These are phyloP conservation scores for Syzygium syzygioides DNA, from an alignment of 441 rosid species.

Conservation along the genomic window DNA sequence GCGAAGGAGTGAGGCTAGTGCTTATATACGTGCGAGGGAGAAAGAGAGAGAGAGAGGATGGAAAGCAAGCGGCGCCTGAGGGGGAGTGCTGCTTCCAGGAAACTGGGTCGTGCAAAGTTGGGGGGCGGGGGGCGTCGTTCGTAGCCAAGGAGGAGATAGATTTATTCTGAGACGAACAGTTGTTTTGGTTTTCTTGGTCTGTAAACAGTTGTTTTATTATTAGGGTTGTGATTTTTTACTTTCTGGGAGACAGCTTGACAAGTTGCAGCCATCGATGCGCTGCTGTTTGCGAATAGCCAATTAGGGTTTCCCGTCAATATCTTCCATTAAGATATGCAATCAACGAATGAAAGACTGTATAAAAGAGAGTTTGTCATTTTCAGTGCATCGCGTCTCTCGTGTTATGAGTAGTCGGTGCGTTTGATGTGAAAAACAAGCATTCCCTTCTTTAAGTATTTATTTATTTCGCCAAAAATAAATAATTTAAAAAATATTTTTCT, in stretches of 20 bases:
- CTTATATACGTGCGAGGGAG: neutral
- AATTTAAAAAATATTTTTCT: accelerated
- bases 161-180: neutral
- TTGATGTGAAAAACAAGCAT: neutral
- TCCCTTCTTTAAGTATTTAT: neutral
- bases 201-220: neutral
- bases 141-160: neutral
- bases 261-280: neutral
- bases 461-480: neutral
- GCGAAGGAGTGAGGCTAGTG: neutral
- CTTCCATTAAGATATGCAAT: neutral
- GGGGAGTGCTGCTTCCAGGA: constrained; percentile 2
- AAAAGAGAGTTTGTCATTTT: neutral
- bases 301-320: neutral
- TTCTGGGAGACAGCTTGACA: neutral
- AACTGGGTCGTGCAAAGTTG: constrained; percentile 2
- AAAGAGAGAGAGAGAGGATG: neutral
- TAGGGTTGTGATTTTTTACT: neutral
- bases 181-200: too few species aligned
- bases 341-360: neutral
- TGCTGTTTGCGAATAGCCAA: neutral
- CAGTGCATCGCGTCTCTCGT: neutral
- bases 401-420: neutral
- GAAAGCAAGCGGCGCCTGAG: neutral
- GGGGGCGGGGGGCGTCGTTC: neutral